These are phyloP conservation scores for Diospyros kaki DNA, from an alignment of 148 eudicot genomes.

Conservation along the genomic window DNA sequence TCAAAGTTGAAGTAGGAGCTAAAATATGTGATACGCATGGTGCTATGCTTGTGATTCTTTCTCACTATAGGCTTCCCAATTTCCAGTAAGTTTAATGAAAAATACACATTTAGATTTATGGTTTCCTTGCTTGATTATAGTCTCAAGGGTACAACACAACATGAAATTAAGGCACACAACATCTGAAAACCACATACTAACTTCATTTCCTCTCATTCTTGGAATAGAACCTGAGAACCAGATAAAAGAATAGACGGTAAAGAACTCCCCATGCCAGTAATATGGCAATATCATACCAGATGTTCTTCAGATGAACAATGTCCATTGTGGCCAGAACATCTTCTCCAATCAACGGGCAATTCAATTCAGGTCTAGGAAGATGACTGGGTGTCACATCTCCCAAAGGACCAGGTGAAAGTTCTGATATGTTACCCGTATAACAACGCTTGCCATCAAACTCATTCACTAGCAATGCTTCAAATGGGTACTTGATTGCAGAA, in stretches of 20 bases:
- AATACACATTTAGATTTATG: no score
- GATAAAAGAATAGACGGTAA: conserved; percentile 43
- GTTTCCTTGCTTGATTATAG: neutral
- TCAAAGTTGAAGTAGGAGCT: no score
- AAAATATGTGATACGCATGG: no score
- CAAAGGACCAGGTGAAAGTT: conserved; percentile 43
- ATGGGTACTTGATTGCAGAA: conserved; percentile 52
- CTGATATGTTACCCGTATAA: conserved; percentile 20
- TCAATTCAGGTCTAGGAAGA: conserved; percentile 13
- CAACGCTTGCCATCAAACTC: conserved; percentile 39
- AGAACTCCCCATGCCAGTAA: conserved; percentile 49
- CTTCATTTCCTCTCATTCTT: conserved; percentile 46
- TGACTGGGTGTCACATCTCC: conserved; percentile 32
- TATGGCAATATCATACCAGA: conserved; percentile 40
- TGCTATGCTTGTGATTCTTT: no score
- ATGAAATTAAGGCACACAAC: neutral
- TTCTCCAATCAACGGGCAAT: conserved; percentile 43
- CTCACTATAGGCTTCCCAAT: no score
- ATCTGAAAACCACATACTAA: neutral
- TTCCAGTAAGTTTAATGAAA: no score
- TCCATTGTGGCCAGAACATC: conserved; percentile 43
- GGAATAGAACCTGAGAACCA: conserved; percentile 49
- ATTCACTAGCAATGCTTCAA: conserved; percentile 40
- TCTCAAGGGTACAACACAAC: neutral
- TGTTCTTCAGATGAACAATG: conserved; percentile 23